Conservation (phyloP, 1,284 basidiomycete genomes). For the Mycena citricolor region DNA sequence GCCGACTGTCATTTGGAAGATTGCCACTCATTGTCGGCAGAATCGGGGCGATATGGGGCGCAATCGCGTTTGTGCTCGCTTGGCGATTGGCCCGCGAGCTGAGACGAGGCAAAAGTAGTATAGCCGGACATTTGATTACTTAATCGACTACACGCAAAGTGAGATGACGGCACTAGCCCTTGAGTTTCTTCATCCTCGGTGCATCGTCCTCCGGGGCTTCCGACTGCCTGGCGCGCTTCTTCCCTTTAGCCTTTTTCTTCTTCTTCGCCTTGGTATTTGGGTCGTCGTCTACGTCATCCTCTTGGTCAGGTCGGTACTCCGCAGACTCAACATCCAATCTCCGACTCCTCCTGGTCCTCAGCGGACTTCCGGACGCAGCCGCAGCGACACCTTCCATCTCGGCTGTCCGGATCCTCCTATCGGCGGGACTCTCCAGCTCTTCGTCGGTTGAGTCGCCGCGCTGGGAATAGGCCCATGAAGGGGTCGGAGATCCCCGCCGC, state of each 20-base stretch:
- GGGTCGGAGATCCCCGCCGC: slow-evolving; percentile 10
- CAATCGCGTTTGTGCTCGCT: slow-evolving; percentile 67
- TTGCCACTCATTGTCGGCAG: slow-evolving; percentile 27
- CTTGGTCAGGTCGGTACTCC: slow-evolving; percentile 17
- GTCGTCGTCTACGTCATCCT: slow-evolving; percentile 16
- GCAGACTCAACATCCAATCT: slow-evolving; percentile 16
- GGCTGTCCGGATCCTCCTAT: slow-evolving; percentile 13
- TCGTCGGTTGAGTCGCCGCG: slow-evolving; percentile 13
- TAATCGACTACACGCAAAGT: too few relatives aligned
- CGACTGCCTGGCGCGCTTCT: slow-evolving; percentile 18
- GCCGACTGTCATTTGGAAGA: slow-evolving; percentile 1
- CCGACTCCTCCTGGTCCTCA: slow-evolving; percentile 15
- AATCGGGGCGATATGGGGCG: slow-evolving; percentile 72
- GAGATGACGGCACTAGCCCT: too few relatives aligned
- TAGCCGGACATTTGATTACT: too few relatives aligned
- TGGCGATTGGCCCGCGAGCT: slow-evolving; percentile 65
- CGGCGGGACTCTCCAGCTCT: slow-evolving; percentile 18
- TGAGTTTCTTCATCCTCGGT: too few relatives aligned
- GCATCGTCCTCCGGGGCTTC: too few relatives aligned
- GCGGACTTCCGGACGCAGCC: slow-evolving; percentile 13
- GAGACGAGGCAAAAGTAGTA: slow-evolving; percentile 42
- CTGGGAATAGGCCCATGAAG: slow-evolving; percentile 12
- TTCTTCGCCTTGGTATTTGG: slow-evolving; percentile 2
- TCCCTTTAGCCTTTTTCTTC: slow-evolving; percentile 12
- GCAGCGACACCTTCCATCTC: slow-evolving; percentile 20